Evolutionary conservation across 2,329 filamentous ascomycete genomes (phyloP).

Genomic region (Verticillium dahliae): DNA sequence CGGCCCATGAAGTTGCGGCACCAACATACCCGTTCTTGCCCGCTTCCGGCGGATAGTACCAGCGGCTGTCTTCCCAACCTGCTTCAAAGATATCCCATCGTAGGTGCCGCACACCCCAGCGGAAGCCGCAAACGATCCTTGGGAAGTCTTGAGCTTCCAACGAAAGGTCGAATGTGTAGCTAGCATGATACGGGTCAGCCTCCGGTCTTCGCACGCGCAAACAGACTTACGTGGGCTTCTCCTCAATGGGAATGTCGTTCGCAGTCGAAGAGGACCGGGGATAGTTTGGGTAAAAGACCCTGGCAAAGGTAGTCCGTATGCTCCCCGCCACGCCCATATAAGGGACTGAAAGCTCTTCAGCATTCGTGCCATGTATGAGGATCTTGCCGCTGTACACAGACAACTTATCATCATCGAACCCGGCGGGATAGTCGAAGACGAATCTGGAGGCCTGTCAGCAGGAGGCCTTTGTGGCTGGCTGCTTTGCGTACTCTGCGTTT

Average conservation of each 20-base stretch:
- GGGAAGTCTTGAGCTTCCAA: constrained; percentile 7
- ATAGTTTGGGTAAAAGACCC: background rate
- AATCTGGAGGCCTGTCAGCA: constrained; percentile 8
- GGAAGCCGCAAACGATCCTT: background rate
- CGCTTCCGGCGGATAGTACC: constrained; percentile 31
- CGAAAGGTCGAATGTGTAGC: constrained; percentile 9
- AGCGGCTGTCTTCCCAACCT: constrained; percentile 29
- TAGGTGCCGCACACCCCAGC: constrained; percentile 4
- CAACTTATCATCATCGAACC: constrained; percentile 20
- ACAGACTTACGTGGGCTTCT: constrained; percentile 6
- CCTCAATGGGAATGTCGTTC: constrained; percentile 1
- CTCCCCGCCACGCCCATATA: constrained; percentile 21
- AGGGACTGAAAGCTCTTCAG: constrained; percentile 32
- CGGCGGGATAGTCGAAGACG: constrained; percentile 18
- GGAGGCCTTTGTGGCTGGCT: background rate
- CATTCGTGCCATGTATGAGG: constrained; percentile 29
- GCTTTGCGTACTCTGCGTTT: constrained; percentile 9
- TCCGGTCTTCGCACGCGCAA: background rate
- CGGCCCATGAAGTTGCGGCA: constrained; percentile 7
- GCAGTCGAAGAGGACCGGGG: constrained; percentile 1
- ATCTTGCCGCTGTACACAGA: constrained; percentile 39
- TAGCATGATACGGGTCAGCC: background rate
- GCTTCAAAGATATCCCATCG: constrained; percentile 26
- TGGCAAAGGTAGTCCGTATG: constrained; percentile 1
- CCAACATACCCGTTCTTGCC: constrained; percentile 33